These are phyloP conservation scores for Kregervanrija pseudodelftensis DNA, from an alignment of 805 yeast genomes.

Conservation along the genomic window DNA sequence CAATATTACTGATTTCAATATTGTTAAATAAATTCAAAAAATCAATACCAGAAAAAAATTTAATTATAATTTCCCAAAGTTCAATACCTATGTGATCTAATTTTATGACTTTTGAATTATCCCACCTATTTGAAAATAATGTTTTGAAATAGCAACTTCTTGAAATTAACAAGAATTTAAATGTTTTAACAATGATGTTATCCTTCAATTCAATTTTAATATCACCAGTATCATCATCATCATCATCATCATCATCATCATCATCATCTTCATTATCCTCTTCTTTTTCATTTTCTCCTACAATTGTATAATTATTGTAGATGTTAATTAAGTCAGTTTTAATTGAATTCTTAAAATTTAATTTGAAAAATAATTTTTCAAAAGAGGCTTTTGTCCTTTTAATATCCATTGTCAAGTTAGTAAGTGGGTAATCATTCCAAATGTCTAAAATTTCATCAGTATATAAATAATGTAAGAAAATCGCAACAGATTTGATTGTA, in stretches of 20 bases:
- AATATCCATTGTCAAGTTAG: slow-evolving; percentile 9
- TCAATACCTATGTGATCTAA: slow-evolving; percentile 35
- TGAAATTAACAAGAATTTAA: slow-evolving; percentile 44
- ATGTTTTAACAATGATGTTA: slow-evolving; percentile 35
- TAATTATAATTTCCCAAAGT: slow-evolving; percentile 44
- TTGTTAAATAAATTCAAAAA: not conserved
- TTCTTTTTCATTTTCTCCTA: too few species aligned
- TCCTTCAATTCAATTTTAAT: slow-evolving; percentile 35
- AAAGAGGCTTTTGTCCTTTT: too few species aligned
- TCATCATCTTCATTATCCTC: not conserved
- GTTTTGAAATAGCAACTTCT: slow-evolving; percentile 62
- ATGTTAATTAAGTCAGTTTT: too few species aligned
- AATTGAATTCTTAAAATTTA: too few species aligned
- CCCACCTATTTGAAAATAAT: slow-evolving; percentile 51
- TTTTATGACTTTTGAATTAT: slow-evolving; percentile 2
- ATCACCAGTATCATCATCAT: slow-evolving; percentile 18
- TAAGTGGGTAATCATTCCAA: slow-evolving; percentile 33
- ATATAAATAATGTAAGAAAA: slow-evolving; percentile 43
- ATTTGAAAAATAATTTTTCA: too few species aligned
- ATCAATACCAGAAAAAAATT: slow-evolving; percentile 50
- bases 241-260: slow-evolving; percentile 2
- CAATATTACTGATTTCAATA: slow-evolving; percentile 13
- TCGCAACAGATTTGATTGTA: slow-evolving; percentile 23
- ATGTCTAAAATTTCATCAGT: slow-evolving; percentile 38
- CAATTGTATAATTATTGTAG: too few species aligned